Percentiles rank a stretch among this genome's conserved stretches.
These are phyloP conservation scores for Aspergillus sp. DNA, from an alignment of 2,329 filamentous ascomycete species.

Conservation along the genomic window DNA sequence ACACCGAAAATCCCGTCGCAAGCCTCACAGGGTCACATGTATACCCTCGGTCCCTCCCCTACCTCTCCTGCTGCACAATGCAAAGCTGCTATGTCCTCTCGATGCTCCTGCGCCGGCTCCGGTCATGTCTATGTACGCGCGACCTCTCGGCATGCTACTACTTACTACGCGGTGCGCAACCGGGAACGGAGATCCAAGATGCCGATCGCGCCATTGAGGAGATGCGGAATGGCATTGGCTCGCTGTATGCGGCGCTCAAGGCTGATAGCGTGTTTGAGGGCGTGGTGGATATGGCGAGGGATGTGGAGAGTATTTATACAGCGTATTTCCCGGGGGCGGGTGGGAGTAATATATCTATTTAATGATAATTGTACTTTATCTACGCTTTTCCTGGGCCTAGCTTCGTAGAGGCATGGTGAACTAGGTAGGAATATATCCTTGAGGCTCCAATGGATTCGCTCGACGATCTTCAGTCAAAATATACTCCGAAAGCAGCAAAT, in stretches of 20 bases:
- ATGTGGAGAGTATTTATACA: conserved; percentile 29
- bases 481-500: no score
- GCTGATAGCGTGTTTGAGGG: conserved; percentile 30
- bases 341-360: not conserved
- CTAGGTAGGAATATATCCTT: no score
- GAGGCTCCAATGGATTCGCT: no score
- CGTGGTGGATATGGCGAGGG: conserved; percentile 26
- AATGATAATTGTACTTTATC: not conserved
- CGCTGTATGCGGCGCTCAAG: conserved; percentile 23
- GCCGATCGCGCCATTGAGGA: conserved; percentile 30
- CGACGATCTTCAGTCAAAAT: no score
- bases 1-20: no score
- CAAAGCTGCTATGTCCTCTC: conserved; percentile 30
- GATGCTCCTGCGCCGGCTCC: conserved; percentile 30
- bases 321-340: not conserved
- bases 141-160: conserved; percentile 26
- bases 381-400: no score
- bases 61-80: conserved; percentile 29
- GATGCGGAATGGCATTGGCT: conserved; percentile 26
- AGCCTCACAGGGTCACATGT: not conserved
- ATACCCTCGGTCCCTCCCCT: conserved; percentile 27
- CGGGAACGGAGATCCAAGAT: conserved; percentile 28
- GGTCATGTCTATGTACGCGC: conserved; percentile 23
- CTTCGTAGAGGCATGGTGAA: no score
- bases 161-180: conserved; percentile 25